A percentile compares a stretch with the other conserved stretches of the same genome.
Evolutionary conservation across 164 flowering plant genomes (phyloP).

Genomic region (Liquidambar formosana): DNA sequence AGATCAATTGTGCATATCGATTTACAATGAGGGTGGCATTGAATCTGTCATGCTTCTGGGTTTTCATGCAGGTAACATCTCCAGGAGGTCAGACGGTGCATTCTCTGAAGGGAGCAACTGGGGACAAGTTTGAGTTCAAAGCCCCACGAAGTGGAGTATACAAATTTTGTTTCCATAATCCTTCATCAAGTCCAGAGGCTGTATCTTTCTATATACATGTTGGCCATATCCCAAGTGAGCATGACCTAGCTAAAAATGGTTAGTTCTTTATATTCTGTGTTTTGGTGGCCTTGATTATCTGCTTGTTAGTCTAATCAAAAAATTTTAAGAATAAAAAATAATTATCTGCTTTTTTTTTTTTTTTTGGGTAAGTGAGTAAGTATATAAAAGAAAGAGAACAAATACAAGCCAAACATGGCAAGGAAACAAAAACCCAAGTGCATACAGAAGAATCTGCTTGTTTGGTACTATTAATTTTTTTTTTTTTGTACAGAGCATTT

Average conservation of each 20-base stretch:
- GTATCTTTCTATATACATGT: conserved; percentile 28
- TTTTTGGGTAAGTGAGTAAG: too few relatives aligned
- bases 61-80: conserved; percentile 16
- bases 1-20: too few relatives aligned
- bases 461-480: too few relatives aligned
- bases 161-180: conserved; percentile 28
- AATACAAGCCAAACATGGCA: too few relatives aligned
- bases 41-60: background rate
- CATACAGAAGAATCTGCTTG: too few relatives aligned
- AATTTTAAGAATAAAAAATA: too few relatives aligned
- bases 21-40: too few relatives aligned
- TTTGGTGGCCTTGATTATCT: background rate
- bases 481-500: conserved; percentile 12
- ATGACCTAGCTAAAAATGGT: conserved; percentile 28
- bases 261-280: background rate
- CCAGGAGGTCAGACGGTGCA: conserved; percentile 18
- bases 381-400: too few relatives aligned
- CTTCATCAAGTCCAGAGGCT: conserved; percentile 14
- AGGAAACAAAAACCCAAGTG: too few relatives aligned
- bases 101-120: conserved; percentile 18
- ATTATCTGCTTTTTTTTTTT: too few relatives aligned
- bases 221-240: conserved; percentile 26
- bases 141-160: conserved; percentile 22
- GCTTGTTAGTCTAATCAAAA: too few relatives aligned
- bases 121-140: conserved; percentile 23